Evolutionary conservation across 768 basidiomycete genomes (phyloP).

Genomic region (Rubroboletus pulcherrimus): DNA sequence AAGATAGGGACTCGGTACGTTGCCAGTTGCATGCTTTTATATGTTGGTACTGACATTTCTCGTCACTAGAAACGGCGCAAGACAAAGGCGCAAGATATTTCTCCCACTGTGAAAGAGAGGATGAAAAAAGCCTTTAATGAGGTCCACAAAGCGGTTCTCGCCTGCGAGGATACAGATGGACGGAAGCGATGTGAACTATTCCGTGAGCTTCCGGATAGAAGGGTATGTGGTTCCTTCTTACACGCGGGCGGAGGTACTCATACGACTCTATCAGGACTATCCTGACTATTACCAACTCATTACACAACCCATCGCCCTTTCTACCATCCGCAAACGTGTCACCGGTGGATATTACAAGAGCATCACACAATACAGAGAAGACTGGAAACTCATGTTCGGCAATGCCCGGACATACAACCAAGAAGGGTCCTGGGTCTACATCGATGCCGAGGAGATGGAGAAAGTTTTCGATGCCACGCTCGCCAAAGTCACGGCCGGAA

Average conservation of each 20-base stretch:
- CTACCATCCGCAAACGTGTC: conserved; percentile 77
- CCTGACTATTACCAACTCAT: conserved; percentile 94
- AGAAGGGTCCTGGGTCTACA: conserved; percentile 93
- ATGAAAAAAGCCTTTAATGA: conserved; percentile 85
- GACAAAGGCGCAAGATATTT: conserved; percentile 57
- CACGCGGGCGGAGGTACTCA: conserved; percentile 10
- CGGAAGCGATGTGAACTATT: conserved; percentile 85
- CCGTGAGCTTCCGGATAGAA: conserved; percentile 78
- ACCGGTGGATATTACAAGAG: conserved; percentile 67
- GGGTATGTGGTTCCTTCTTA: conserved; percentile 40
- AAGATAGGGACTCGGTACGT: conserved; percentile 68
- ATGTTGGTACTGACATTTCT: background rate
- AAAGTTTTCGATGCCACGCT: conserved; percentile 77
- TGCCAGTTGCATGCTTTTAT: background rate
- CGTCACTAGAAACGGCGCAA: conserved; percentile 77
- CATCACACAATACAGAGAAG: conserved; percentile 65
- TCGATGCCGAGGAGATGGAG: conserved; percentile 93
- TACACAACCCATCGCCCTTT: conserved; percentile 80
- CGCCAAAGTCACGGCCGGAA: conserved; percentile 58
- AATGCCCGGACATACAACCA: conserved; percentile 94
- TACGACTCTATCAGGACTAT: conserved; percentile 55
- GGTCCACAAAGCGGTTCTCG: conserved; percentile 68
- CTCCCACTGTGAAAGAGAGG: conserved; percentile 59
- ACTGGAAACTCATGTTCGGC: conserved; percentile 89
- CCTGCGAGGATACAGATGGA: conserved; percentile 67